phyloP scores from a whole-genome alignment of 2,329 filamentous ascomycete species.

The Didymella exigua region DNA sequence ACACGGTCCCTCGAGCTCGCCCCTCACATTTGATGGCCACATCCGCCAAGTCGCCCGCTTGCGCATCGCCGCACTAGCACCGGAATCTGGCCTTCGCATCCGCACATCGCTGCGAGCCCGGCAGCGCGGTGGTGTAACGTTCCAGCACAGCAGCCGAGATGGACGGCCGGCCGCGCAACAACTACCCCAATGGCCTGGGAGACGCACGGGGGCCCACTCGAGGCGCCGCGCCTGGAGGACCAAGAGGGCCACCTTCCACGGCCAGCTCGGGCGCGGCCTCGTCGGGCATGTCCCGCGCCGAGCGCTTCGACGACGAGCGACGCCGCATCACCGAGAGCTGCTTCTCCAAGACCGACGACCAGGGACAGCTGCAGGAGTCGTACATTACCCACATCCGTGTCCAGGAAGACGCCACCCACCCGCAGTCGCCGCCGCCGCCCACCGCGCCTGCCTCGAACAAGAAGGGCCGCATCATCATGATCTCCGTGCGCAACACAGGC shows the following conservation, averaged over 20 bases:
- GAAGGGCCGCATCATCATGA: conserved; percentile 89
- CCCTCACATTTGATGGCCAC: conserved; percentile 31
- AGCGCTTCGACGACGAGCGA: conserved; percentile 97
- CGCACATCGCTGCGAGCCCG: neutral
- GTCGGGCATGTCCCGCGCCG: conserved; percentile 61
- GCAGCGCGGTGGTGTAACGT: conserved; percentile 11
- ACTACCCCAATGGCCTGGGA: conserved; percentile 37
- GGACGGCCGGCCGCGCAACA: conserved; percentile 44
- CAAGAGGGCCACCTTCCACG: conserved; percentile 35
- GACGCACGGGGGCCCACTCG: conserved; percentile 29
- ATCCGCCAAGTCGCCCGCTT: conserved; percentile 18
- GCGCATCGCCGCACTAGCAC: conserved; percentile 21
- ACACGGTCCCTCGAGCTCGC: conserved; percentile 20
- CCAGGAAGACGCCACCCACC: conserved; percentile 81
- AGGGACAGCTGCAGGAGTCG: conserved; percentile 84
- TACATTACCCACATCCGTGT: conserved; percentile 98
- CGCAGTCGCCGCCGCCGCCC: conserved; percentile 82
- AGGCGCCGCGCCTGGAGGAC: conserved; percentile 34
- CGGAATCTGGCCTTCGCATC: neutral
- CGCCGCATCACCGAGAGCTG: conserved; percentile 91
- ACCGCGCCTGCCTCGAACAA: conserved; percentile 75
- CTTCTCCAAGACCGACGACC: conserved; percentile 86
- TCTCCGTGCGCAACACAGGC: conserved; percentile 90
- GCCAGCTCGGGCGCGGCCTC: conserved; percentile 33
- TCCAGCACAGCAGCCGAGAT: conserved; percentile 25